A percentile compares a stretch with the other conserved stretches of the same genome.
Conservation (phyloP, 1,139 yeast genomes). For the Zhuliangozyma blackwelliae region DNA sequence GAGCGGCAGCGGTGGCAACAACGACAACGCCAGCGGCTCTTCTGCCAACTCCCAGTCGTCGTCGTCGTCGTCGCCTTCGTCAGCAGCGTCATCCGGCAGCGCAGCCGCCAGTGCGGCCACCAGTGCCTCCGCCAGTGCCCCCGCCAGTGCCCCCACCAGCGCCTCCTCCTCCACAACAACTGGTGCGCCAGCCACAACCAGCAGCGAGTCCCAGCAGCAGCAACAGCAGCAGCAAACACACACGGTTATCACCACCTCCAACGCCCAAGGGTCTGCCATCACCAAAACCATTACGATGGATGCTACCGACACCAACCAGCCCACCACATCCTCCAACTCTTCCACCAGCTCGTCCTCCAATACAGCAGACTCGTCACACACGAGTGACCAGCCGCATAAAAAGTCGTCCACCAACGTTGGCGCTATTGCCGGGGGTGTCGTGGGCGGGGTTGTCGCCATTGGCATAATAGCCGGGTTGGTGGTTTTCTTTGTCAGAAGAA, state of each 20-base stretch:
- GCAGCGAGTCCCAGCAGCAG: background rate
- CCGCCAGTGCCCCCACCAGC: constrained; percentile 1
- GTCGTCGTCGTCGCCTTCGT: constrained; percentile 5
- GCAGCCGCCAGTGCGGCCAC: constrained; percentile 18
- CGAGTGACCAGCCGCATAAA: constrained; percentile 9
- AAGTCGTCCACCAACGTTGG: constrained; percentile 33
- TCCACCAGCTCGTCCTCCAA: constrained; percentile 8
- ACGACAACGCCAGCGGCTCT: constrained; percentile 3
- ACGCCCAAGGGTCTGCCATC: constrained; percentile 6
- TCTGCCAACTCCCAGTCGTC: background rate
- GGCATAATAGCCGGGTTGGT: constrained; percentile 42
- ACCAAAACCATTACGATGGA: constrained; percentile 9
- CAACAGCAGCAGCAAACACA: constrained; percentile 3
- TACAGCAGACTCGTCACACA: constrained; percentile 1
- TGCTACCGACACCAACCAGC: constrained; percentile 1
- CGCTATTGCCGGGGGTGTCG: constrained; percentile 67
- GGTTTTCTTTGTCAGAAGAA: constrained; percentile 44
- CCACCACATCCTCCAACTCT: constrained; percentile 24
- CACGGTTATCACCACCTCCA: constrained; percentile 5
- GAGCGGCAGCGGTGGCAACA: background rate
- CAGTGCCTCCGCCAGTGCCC: constrained; percentile 6
- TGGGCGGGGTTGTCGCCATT: constrained; percentile 54
- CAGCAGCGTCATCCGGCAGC: constrained; percentile 13
- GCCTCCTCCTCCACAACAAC: background rate
- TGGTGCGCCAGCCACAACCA: background rate